Conservation (phyloP, 805 yeast species). For the Ogataea paradorogensis region DNA sequence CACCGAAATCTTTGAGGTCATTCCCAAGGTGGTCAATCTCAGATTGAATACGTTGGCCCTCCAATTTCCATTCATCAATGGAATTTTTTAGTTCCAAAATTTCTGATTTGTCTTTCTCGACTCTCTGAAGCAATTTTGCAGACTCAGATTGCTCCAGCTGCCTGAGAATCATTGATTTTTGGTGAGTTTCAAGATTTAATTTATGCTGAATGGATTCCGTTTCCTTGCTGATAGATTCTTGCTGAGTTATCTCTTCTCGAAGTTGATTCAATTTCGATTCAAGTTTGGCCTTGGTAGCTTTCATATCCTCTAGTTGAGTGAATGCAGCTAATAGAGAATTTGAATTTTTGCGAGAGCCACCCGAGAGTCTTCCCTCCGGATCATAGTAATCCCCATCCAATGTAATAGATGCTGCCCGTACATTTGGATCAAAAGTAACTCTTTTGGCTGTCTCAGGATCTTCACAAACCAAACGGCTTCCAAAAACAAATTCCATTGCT, state of each 20-base stretch:
- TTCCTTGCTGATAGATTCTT: constrained; percentile 42
- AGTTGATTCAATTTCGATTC: constrained; percentile 40
- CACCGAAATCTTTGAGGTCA: constrained; percentile 79
- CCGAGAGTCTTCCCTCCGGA: constrained; percentile 93
- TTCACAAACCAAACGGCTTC: constrained; percentile 80
- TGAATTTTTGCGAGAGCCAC: constrained; percentile 75
- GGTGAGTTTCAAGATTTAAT: constrained; percentile 55
- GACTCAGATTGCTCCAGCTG: constrained; percentile 56
- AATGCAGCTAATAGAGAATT: constrained; percentile 60
- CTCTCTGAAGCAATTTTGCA: constrained; percentile 50
- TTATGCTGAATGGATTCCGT: constrained; percentile 60
- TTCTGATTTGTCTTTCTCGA: constrained; percentile 44
- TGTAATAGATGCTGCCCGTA: constrained; percentile 81
- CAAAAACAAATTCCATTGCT: constrained; percentile 93
- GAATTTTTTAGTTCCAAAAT: constrained; percentile 39
- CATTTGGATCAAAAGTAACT: constrained; percentile 82
- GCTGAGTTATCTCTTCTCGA: constrained; percentile 39
- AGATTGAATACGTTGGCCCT: constrained; percentile 31
- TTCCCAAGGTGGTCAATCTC: constrained; percentile 57
- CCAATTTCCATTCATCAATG: constrained; percentile 36
- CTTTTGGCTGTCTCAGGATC: constrained; percentile 86
- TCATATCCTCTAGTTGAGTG: constrained; percentile 52
- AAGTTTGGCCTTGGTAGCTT: constrained; percentile 40
- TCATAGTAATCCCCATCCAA: constrained; percentile 92
- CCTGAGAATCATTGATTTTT: constrained; percentile 52